A percentile compares a stretch with the other conserved stretches of the same genome.
These are phyloP conservation scores for Sanguinoderma infundibulare DNA, from an alignment of 1,284 basidiomycete genomes.

Conservation along the genomic window DNA sequence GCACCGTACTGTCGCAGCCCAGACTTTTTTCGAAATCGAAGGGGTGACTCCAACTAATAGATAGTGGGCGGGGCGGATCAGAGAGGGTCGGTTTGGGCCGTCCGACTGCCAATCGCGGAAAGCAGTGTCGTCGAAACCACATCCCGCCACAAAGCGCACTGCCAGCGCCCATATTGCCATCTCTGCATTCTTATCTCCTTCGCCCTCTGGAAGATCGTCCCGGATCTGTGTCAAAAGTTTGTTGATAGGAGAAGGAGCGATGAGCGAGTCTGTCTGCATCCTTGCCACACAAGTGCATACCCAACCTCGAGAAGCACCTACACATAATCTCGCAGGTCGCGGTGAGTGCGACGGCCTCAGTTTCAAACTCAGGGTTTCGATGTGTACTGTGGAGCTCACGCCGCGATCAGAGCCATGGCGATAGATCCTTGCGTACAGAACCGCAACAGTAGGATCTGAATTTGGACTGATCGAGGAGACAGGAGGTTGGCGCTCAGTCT, in stretches of 20 bases:
- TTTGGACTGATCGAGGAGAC: conserved; percentile 19
- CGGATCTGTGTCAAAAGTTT: background rate
- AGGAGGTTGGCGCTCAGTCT: conserved; percentile 13
- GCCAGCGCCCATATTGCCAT: background rate
- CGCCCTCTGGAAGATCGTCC: background rate
- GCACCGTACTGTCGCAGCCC: too few species aligned
- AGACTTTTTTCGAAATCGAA: background rate
- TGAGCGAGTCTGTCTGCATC: too few species aligned
- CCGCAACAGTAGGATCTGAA: conserved; percentile 6
- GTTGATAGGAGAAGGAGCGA: background rate
- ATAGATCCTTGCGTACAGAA: background rate
- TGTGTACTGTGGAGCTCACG: background rate
- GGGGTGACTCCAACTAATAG: background rate
- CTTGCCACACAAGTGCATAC: too few species aligned
- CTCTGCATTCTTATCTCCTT: background rate
- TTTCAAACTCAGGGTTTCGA: background rate
- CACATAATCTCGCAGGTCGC: too few species aligned
- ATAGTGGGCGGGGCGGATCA: too few species aligned
- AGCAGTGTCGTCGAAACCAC: background rate
- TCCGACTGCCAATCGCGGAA: background rate
- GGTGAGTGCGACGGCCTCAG: too few species aligned
- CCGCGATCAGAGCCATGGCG: background rate
- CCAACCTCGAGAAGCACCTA: too few species aligned
- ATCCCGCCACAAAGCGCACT: background rate
- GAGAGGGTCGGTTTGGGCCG: background rate